A percentile compares a stretch with the other conserved stretches of the same genome.
These are phyloP conservation scores for Conticribra weissflogii DNA, from an alignment of 108 stramenopile genomes.

Conservation along the genomic window DNA sequence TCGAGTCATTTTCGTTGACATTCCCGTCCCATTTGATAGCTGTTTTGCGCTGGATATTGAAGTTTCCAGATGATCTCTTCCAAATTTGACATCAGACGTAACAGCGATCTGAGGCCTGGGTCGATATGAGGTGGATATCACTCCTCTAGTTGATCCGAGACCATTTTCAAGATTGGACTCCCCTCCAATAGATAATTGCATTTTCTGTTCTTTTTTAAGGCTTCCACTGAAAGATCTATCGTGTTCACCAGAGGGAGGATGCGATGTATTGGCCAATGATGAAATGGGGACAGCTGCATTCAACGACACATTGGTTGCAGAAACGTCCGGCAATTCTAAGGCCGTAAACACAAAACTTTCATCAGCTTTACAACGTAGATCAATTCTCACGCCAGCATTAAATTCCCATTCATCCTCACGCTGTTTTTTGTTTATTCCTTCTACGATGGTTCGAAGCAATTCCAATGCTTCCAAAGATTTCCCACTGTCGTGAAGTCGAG, in stretches of 20 bases:
- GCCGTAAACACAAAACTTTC: background rate
- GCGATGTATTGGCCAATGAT: background rate
- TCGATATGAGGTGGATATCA: constrained; percentile 31
- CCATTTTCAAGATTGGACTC: constrained; percentile 36
- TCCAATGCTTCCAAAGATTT: constrained; percentile 34
- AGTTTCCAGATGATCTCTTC: constrained; percentile 37
- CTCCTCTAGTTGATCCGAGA: constrained; percentile 18
- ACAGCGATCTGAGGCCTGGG: constrained; percentile 38
- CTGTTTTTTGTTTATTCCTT: constrained; percentile 10
- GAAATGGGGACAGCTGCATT: constrained; percentile 23
- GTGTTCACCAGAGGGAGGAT: background rate
- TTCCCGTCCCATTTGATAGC: constrained; percentile 23
- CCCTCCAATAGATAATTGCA: constrained; percentile 36
- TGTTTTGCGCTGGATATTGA: constrained; percentile 15
- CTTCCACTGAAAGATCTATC: background rate
- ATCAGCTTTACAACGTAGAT: constrained; percentile 15
- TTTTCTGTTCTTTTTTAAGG: constrained; percentile 15
- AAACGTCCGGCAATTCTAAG: constrained; percentile 28
- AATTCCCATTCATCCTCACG: constrained; percentile 23
- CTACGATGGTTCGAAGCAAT: constrained; percentile 14
- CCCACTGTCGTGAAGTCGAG: constrained; percentile 28
- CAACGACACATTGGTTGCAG: constrained; percentile 23
- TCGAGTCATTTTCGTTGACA: constrained; percentile 33
- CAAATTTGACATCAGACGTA: constrained; percentile 28
- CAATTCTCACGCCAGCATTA: constrained; percentile 23